Percentiles rank a stretch among this genome's conserved stretches.
Conservation (phyloP, 1,139 yeast genomes). For the Cylindricascospora bacillispora region DNA sequence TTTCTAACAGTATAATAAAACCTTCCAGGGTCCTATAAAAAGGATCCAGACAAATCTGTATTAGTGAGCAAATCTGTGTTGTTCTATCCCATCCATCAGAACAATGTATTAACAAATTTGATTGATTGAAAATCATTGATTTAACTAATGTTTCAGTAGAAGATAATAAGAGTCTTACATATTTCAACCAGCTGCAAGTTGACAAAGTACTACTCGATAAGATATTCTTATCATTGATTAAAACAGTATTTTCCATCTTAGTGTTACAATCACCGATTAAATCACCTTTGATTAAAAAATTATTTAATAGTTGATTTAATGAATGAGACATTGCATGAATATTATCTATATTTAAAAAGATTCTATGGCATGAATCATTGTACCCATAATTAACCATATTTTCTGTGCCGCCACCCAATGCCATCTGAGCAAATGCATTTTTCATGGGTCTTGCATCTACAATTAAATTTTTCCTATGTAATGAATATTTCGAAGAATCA, state of each 20-base stretch:
- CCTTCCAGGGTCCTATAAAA: conserved; percentile 80
- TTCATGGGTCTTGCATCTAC: conserved; percentile 89
- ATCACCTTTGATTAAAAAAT: conserved; percentile 56
- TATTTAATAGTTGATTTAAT: conserved; percentile 46
- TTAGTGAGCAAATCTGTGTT: conserved; percentile 72
- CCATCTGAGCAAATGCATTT: conserved; percentile 94
- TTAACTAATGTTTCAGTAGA: conserved; percentile 71
- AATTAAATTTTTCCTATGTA: conserved; percentile 44
- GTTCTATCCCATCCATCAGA: conserved; percentile 99
- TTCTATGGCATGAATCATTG: conserved; percentile 37
- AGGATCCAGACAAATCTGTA: conserved; percentile 84
- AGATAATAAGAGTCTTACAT: conserved; percentile 53
- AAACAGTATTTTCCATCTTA: no score
- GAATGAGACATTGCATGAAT: conserved; percentile 93
- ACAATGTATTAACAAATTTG: conserved; percentile 81
- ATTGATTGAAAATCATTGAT: conserved; percentile 67
- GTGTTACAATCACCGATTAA: conserved; percentile 34
- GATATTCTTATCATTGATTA: conserved; percentile 28
- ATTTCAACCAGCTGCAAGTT: conserved; percentile 75
- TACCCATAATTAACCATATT: conserved; percentile 69
- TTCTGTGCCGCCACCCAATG: conserved; percentile 95
- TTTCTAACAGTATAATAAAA: conserved; percentile 71
- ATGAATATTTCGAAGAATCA: conserved; percentile 8
- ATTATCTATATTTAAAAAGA: conserved; percentile 84
- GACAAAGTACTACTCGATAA: conserved; percentile 32